These are phyloP conservation scores for Pseudocercospora eumusae DNA, from an alignment of 2,329 filamentous ascomycete genomes.

Conservation along the genomic window DNA sequence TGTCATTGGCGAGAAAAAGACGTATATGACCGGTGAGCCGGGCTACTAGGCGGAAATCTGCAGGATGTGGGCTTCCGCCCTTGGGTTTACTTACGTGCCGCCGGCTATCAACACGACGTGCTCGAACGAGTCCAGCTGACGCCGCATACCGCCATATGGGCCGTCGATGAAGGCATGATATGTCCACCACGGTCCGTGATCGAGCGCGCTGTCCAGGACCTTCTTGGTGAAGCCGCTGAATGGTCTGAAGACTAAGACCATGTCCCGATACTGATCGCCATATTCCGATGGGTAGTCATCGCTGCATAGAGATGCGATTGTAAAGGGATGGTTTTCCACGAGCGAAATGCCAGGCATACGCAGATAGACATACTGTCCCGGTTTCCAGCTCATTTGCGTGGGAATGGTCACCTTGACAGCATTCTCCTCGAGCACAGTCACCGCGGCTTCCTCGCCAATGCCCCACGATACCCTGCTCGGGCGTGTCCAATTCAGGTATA, in stretches of 20 bases:
- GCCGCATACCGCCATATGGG: conserved; percentile 91
- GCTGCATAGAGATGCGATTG: conserved; percentile 87
- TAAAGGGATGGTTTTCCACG: conserved; percentile 94
- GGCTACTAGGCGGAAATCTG: no score
- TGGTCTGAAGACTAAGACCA: conserved; percentile 86
- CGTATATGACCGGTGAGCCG: no score
- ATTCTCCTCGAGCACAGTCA: conserved; percentile 86
- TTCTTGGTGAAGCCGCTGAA: conserved; percentile 87
- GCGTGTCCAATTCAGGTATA: conserved; percentile 87
- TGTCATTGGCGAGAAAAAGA: no score
- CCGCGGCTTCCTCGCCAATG: conserved; percentile 86
- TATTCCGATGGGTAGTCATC: conserved; percentile 92
- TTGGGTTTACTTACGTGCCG: no score
- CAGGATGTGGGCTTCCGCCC: no score
- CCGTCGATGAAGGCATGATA: conserved; percentile 92
- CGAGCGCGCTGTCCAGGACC: conserved; percentile 77
- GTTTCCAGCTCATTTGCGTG: conserved; percentile 88
- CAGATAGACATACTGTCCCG: conserved; percentile 92
- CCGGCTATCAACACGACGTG: conserved; percentile 91
- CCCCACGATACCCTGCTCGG: conserved; percentile 78
- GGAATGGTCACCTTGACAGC: conserved; percentile 95
- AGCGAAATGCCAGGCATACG: conserved; percentile 90
- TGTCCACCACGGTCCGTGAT: conserved; percentile 85
- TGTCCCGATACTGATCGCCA: conserved; percentile 82
- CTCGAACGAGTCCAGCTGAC: conserved; percentile 87